Conservation (phyloP, 2,329 filamentous ascomycete species). For the Exserohilum turcica region DNA sequence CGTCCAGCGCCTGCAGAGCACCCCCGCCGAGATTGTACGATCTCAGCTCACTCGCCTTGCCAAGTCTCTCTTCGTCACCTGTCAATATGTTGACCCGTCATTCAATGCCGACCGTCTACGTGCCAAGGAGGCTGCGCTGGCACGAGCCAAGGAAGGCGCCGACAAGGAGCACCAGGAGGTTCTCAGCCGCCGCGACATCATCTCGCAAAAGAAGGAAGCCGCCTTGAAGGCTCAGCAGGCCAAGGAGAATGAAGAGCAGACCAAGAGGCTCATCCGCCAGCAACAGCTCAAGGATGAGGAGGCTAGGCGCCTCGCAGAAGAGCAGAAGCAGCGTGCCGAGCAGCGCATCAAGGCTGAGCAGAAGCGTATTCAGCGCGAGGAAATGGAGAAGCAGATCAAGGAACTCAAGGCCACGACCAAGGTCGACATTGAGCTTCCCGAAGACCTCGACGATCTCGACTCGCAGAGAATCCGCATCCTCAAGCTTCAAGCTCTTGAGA, state of each 20-base stretch:
- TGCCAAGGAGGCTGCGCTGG: conserved; percentile 78
- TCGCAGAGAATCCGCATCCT: conserved; percentile 78
- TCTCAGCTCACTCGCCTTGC: conserved; percentile 91
- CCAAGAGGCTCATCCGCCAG: conserved; percentile 81
- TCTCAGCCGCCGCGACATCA: conserved; percentile 83
- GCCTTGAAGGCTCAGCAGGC: conserved; percentile 86
- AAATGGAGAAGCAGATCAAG: conserved; percentile 83
- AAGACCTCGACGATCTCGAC: conserved; percentile 74
- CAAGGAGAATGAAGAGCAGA: conserved; percentile 90
- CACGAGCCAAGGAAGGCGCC: conserved; percentile 83
- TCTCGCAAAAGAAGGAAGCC: conserved; percentile 96
- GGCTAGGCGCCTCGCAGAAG: conserved; percentile 83
- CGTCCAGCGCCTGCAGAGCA: conserved; percentile 95
- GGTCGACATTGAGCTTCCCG: conserved; percentile 78
- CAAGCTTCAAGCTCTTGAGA: conserved; percentile 94
- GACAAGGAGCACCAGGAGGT: conserved; percentile 88
- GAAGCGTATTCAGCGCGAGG: conserved; percentile 54
- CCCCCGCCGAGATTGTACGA: conserved; percentile 94
- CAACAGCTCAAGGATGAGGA: conserved; percentile 90
- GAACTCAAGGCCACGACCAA: conserved; percentile 91
- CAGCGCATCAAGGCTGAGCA: conserved; percentile 73
- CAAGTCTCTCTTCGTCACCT: conserved; percentile 88
- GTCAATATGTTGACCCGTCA: conserved; percentile 90
- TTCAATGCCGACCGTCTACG: conserved; percentile 82
- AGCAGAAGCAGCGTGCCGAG: conserved; percentile 89